These are phyloP conservation scores for Ustilago trichophora DNA, from an alignment of 1,284 basidiomycete genomes.

Conservation along the genomic window DNA sequence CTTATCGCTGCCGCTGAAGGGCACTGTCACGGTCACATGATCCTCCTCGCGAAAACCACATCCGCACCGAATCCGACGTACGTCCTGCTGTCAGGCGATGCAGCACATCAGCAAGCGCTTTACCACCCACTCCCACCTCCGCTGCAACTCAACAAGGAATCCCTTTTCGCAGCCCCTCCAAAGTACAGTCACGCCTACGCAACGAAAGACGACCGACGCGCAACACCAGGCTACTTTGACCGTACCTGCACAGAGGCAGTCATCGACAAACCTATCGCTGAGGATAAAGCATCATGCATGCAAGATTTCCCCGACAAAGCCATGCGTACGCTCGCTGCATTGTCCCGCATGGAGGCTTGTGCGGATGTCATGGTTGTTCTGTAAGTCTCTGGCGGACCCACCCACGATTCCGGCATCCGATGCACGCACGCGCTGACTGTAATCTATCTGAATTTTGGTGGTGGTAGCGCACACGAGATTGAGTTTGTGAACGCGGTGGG, in stretches of 20 bases:
- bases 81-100: constrained; percentile 15
- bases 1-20: constrained; percentile 14
- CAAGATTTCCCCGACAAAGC: constrained; percentile 21
- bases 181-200: neutral
- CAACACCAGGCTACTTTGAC: constrained; percentile 20
- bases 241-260: constrained; percentile 5
- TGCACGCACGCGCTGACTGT: too few relatives aligned
- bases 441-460: too few relatives aligned
- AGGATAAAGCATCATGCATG: constrained; percentile 15
- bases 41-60: constrained; percentile 9
- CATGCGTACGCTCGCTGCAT: constrained; percentile 9
- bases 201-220: constrained; percentile 3
- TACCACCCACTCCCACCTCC: constrained; percentile 22
- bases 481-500: constrained; percentile 11
- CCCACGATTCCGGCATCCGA: too few relatives aligned
- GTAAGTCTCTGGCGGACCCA: too few relatives aligned
- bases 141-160: constrained; percentile 11
- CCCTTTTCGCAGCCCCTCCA: neutral
- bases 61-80: neutral
- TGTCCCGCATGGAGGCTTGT: constrained; percentile 15
- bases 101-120: constrained; percentile 26
- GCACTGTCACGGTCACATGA: constrained; percentile 29
- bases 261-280: constrained; percentile 1
- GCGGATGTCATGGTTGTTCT: constrained; percentile 29
- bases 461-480: constrained; percentile 15